Percentiles rank a stretch among this genome's conserved stretches.
These are phyloP conservation scores for Fusarium bulbicola DNA, from an alignment of 2,329 filamentous ascomycete species.

Conservation along the genomic window DNA sequence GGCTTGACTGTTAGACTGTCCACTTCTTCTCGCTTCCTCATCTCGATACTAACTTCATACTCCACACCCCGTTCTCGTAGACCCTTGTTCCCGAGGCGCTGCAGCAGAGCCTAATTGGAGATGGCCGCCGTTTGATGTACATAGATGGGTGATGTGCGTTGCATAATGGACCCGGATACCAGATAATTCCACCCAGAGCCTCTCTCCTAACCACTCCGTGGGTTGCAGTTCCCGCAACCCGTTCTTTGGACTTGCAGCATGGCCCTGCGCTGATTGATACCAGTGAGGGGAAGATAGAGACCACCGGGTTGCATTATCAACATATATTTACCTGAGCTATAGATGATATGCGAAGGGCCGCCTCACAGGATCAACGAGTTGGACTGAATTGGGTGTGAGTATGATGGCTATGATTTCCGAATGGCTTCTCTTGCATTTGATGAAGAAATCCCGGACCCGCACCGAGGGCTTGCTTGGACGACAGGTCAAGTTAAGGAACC, in stretches of 20 bases:
- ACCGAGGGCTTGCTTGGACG: conserved; percentile 3
- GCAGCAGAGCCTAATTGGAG: conserved; percentile 35
- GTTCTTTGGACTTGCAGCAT: conserved; percentile 15
- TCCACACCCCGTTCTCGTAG: conserved; percentile 19
- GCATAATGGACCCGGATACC: conserved; percentile 23
- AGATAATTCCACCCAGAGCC: conserved; percentile 20
- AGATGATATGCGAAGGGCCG: conserved; percentile 20
- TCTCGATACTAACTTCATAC: neutral
- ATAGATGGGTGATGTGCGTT: conserved; percentile 20
- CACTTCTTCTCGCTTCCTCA: conserved; percentile 3
- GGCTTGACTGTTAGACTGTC: conserved; percentile 3
- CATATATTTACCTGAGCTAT: conserved; percentile 11
- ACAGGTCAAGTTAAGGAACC: neutral
- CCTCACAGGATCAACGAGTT: neutral
- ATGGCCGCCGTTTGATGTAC: conserved; percentile 23
- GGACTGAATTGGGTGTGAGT: neutral
- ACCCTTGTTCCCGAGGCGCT: conserved; percentile 15
- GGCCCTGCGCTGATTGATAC: neutral
- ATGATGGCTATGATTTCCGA: conserved; percentile 1
- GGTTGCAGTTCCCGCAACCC: conserved; percentile 6
- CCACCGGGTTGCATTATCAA: conserved; percentile 1
- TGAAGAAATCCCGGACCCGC: conserved; percentile 10
- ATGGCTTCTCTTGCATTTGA: conserved; percentile 7
- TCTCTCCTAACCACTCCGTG: neutral
- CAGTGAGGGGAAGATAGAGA: neutral